These are phyloP conservation scores for Periglandula ipomoeae DNA, from an alignment of 2,329 filamentous ascomycete species.

Conservation along the genomic window DNA sequence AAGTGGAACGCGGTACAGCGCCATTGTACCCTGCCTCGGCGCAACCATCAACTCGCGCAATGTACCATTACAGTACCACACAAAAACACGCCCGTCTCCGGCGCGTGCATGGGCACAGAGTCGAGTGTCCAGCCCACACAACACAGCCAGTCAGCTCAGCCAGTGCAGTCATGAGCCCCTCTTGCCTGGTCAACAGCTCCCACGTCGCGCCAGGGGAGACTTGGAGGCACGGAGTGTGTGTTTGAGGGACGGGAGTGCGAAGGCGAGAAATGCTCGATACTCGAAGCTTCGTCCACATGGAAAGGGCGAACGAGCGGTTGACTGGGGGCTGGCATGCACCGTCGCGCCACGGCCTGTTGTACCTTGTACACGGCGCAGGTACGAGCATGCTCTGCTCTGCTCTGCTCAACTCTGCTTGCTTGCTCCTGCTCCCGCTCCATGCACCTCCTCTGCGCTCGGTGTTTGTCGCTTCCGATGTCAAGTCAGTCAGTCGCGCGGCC, in stretches of 20 bases:
- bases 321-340: background rate
- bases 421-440: no score
- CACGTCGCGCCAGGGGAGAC: background rate
- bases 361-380: background rate
- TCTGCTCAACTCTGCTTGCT: no score
- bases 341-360: background rate
- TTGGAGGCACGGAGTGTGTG: background rate
- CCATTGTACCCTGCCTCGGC: conserved; percentile 27
- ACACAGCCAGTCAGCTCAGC: conserved; percentile 3
- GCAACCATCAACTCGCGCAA: conserved; percentile 19
- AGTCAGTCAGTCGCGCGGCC: background rate
- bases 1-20: conserved; percentile 19
- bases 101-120: conserved; percentile 1
- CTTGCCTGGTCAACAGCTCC: background rate
- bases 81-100: conserved; percentile 10
- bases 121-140: background rate
- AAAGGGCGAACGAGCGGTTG: background rate
- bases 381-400: background rate
- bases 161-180: background rate
- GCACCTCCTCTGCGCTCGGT: no score
- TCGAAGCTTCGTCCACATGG: no score
- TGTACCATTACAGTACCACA: conserved; percentile 32
- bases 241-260: background rate
- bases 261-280: background rate
- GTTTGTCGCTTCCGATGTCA: conserved; percentile 1